A percentile compares a stretch with the other conserved stretches of the same genome.
Conservation (phyloP, 352 stramenopile species). For the Aphanomyces astaci region DNA sequence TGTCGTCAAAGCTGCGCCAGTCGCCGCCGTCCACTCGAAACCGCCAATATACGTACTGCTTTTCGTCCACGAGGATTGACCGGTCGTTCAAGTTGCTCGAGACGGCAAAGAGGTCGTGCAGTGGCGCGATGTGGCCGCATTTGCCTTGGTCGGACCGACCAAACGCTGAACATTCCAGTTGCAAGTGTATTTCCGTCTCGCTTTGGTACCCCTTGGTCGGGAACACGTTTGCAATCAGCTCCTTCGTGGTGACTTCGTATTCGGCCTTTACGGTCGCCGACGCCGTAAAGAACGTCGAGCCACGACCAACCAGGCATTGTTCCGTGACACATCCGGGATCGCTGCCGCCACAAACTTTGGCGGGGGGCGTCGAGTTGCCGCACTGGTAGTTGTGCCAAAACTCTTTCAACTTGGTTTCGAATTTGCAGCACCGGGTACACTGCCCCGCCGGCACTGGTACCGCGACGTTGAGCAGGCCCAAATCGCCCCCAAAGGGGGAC, state of each 20-base stretch:
- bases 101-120: slow-evolving; percentile 8
- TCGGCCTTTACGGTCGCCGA: slow-evolving; percentile 26
- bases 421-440: slow-evolving; percentile 26
- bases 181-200: slow-evolving; percentile 51
- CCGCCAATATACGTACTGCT: slow-evolving; percentile 55
- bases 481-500: slow-evolving; percentile 3
- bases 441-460: neutral
- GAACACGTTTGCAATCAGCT: neutral
- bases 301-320: slow-evolving; percentile 52
- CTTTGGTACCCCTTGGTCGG: slow-evolving; percentile 34
- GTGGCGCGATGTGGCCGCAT: neutral
- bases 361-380: neutral
- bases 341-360: neutral
- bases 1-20: slow-evolving; percentile 10
- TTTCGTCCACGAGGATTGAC: slow-evolving; percentile 23
- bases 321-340: slow-evolving; percentile 32
- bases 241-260: slow-evolving; percentile 27
- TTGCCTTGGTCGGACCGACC: slow-evolving; percentile 20
- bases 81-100: neutral
- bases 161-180: slow-evolving; percentile 42
- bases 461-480: neutral
- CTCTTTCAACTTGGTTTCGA: slow-evolving; percentile 42
- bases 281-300: slow-evolving; percentile 34
- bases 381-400: slow-evolving; percentile 63
- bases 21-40: slow-evolving; percentile 36